Percentiles rank a stretch among this genome's conserved stretches.
These are phyloP conservation scores for Phytophthora quininea DNA, from an alignment of 352 stramenopile species.

Conservation along the genomic window DNA sequence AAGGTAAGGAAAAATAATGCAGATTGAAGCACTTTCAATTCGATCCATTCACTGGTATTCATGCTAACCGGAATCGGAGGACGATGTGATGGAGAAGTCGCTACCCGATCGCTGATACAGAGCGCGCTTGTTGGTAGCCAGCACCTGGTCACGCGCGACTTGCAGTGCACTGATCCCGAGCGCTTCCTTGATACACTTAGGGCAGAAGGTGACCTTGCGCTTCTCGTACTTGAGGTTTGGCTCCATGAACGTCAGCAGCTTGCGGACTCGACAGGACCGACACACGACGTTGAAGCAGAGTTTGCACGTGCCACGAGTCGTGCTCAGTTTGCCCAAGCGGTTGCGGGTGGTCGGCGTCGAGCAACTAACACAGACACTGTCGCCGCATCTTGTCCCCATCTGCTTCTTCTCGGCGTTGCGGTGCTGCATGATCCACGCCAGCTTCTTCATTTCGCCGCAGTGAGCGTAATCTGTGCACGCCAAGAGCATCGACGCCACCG, in stretches of 20 bases:
- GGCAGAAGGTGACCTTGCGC: conserved; percentile 52
- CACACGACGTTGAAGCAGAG: conserved; percentile 53
- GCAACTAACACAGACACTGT: conserved; percentile 41
- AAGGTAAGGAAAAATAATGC: no score
- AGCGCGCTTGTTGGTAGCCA: conserved; percentile 14
- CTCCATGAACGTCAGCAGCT: conserved; percentile 45
- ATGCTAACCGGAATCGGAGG: conserved; percentile 17
- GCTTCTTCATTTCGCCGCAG: conserved; percentile 45
- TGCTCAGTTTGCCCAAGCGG: conserved; percentile 34
- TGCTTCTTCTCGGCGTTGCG: conserved; percentile 32
- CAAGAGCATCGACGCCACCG: conserved; percentile 28
- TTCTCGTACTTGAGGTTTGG: conserved; percentile 41
- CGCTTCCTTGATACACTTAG: conserved; percentile 46
- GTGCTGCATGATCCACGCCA: conserved; percentile 43
- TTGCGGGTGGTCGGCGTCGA: conserved; percentile 19
- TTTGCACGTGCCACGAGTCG: conserved; percentile 38
- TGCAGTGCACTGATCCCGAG: conserved; percentile 31
- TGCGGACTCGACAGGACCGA: conserved; percentile 39
- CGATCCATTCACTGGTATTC: not conserved
- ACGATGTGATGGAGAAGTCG: conserved; percentile 34
- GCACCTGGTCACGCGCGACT: conserved; percentile 25
- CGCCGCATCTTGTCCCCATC: conserved; percentile 23
- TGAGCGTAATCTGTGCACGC: conserved; percentile 32
- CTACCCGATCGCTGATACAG: conserved; percentile 15
- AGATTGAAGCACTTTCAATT: not conserved